A percentile compares a stretch with the other conserved stretches of the same genome.
phyloP scores from a whole-genome alignment of 306 rosid species.

The Comarum palustre region DNA sequence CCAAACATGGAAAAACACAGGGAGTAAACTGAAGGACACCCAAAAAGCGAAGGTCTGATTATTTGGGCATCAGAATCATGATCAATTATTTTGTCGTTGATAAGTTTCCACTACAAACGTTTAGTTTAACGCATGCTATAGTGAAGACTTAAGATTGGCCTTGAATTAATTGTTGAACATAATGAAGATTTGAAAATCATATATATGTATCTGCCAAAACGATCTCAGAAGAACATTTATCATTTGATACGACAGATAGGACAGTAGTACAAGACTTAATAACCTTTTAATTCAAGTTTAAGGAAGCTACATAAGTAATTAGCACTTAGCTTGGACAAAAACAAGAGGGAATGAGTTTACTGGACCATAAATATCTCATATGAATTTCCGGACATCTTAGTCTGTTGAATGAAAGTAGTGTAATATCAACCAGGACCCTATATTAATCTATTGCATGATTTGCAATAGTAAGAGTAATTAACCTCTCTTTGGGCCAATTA shows the following conservation, averaged over 20 bases:
- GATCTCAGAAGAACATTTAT: too few relatives aligned
- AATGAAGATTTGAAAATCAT: neutral
- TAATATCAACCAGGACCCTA: neutral
- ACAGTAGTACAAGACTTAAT: neutral
- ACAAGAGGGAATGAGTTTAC: neutral
- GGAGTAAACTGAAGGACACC: too few relatives aligned
- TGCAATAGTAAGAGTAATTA: neutral
- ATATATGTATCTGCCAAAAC: too few relatives aligned
- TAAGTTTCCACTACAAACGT: too few relatives aligned
- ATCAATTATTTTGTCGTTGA: neutral
- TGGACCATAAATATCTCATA: too few relatives aligned
- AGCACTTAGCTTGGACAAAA: neutral
- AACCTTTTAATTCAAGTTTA: neutral
- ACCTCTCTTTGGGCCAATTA: slow-evolving; percentile 40
- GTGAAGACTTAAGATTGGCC: too few relatives aligned
- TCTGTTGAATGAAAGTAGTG: neutral
- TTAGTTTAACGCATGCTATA: neutral
- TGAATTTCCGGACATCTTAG: neutral
- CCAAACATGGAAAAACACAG: too few relatives aligned
- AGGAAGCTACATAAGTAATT: neutral
- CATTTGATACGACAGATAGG: neutral
- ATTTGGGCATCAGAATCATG: neutral
- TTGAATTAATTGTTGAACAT: too few relatives aligned
- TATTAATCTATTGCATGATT: slow-evolving; percentile 1
- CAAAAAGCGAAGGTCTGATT: neutral